Conservation (phyloP, 345 rosid genomes). For the Microcos paniculata region DNA sequence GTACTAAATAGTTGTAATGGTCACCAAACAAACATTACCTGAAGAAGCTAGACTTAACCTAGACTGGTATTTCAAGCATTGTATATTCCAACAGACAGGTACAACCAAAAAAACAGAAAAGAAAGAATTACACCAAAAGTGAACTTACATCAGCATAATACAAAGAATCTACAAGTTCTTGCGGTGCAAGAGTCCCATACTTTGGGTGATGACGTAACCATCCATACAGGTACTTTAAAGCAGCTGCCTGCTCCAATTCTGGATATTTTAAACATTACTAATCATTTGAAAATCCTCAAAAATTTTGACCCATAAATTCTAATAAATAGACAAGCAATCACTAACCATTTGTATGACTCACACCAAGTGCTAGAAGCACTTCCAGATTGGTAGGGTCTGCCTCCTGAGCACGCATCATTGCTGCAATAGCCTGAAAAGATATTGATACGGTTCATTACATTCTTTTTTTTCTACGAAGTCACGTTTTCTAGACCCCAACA, state of each 20-base stretch:
- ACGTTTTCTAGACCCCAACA: not conserved
- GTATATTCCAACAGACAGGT: not conserved
- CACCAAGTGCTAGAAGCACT: constrained; percentile 99
- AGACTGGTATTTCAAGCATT: constrained; percentile 6
- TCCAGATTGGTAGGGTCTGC: constrained; percentile 95
- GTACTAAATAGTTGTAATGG: not conserved
- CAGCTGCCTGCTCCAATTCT: constrained; percentile 97
- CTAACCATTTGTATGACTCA: constrained; percentile 98
- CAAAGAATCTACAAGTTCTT: constrained; percentile 63
- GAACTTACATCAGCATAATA: constrained; percentile 86
- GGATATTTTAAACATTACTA: constrained; percentile 26
- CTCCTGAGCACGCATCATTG: constrained; percentile 98
- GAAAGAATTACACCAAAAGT: not conserved
- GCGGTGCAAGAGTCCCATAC: constrained; percentile 68
- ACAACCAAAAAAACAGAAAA: not conserved
- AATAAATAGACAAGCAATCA: constrained; percentile 9
- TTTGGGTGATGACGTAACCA: constrained; percentile 91
- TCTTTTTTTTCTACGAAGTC: not conserved
- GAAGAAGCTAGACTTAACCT: not conserved
- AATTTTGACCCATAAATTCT: not conserved
- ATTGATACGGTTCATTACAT: constrained; percentile 9
- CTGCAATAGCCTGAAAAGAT: constrained; percentile 89
- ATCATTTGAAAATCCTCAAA: constrained; percentile 7
- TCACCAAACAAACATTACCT: not conserved
- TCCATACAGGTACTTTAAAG: constrained; percentile 85